Percentiles rank a stretch among this genome's conserved stretches.
Evolutionary conservation across 148 eudicot species (phyloP).

Genomic region (Amaranthus cruentus): DNA sequence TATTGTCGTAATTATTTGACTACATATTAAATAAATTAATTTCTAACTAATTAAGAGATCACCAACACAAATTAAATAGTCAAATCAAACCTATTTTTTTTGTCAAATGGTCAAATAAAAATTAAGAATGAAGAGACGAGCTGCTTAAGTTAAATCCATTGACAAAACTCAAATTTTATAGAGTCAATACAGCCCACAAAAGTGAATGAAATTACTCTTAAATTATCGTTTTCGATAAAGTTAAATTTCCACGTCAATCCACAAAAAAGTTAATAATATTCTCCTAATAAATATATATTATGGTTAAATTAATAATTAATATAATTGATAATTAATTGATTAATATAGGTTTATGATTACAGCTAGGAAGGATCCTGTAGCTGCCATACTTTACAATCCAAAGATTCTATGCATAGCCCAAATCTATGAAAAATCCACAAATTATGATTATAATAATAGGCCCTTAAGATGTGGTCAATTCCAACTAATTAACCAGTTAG

Average conservation of each 20-base stretch:
- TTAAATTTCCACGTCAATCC: constrained; percentile 4
- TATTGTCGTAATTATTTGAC: neutral
- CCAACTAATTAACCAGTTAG: neutral
- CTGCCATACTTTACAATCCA: constrained; percentile 7
- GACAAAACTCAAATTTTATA: neutral
- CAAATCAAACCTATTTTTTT: neutral
- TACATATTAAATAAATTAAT: neutral
- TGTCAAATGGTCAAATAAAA: neutral
- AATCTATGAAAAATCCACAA: constrained; percentile 11
- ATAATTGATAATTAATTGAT: no score
- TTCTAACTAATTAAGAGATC: neutral
- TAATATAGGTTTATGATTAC: no score
- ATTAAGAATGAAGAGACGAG: constrained; percentile 2
- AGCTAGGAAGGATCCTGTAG: neutral
- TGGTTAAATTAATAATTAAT: no score
- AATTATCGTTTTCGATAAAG: constrained; percentile 4
- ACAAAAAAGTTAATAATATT: neutral
- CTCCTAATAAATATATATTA: no score
- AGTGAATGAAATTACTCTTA: neutral
- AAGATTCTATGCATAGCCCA: constrained; percentile 14
- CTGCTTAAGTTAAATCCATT: constrained; percentile 9
- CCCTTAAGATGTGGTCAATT: constrained; percentile 10
- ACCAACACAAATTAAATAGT: neutral
- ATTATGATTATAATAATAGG: neutral
- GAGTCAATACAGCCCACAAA: constrained; percentile 12